Evolutionary conservation across 1,284 basidiomycete species (phyloP), one percentile per base, ranked within the genome.

Genomic region (Pseudozyma pruni): DNA sequence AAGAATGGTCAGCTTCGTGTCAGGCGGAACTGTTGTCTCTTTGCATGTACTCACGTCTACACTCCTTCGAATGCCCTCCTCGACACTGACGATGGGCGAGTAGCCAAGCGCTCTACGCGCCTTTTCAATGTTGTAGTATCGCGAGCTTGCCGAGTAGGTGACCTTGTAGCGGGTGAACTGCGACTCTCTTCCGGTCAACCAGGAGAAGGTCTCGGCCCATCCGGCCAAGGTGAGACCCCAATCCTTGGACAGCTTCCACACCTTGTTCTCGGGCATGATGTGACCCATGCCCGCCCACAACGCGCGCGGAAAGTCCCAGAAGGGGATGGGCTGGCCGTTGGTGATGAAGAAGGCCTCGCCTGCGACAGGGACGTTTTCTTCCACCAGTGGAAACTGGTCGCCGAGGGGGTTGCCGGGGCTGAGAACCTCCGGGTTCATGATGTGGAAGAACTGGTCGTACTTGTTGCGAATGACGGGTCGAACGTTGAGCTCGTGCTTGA

Each of bases 331-430:
- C 83, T 98, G 94, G 68, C 94, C 94, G 81, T 98, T 98, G 62
- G 94, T 96, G 84, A 99, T 93, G 86, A 95, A 96, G 86, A 96
- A 99, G 0, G 87, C 92, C 83, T 98, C 91, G 0, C 96, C 96
- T 3, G 93, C 94, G 33, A 97, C 91, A 66, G 89, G 86, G 14
- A 93, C 85, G 6, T 40, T 11, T 9, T 71, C 55, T 20, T 78
- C 64, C 84, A 86, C 64, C 90, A 83, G 13, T 86, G 57, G 79
- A 43, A 38, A 60, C 42, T 55, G 74, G 23, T 62, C 61, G 35
- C 49, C 61, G 16, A 60, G 54, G 39, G 76, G 75, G 43, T 75
- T 82, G 35, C 54, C 64, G 9, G 55, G 76, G 51, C 49, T 73
- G 27, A 53, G 33, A 17, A 80, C 39, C 5, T 67, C 66, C 9